phyloP scores from a whole-genome alignment of 352 stramenopile genomes.

The Globisporangium solare region DNA sequence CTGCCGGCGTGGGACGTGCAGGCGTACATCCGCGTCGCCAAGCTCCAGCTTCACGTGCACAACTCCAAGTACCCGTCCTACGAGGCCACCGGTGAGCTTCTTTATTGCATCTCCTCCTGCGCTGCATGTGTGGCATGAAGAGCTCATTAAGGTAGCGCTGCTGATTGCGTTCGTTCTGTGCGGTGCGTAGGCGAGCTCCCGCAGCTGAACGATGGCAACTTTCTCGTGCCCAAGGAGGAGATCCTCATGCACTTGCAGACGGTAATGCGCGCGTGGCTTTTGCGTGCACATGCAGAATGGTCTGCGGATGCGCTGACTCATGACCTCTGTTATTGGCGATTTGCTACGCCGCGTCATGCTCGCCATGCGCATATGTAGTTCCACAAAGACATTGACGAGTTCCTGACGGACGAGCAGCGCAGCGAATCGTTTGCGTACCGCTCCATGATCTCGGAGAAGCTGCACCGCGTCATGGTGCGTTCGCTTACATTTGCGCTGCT shows the following conservation, averaged over 20 bases:
- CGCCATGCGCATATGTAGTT: conserved; percentile 35
- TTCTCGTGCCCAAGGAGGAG: conserved; percentile 75
- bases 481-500: background rate
- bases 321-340: background rate
- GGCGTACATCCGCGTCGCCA: conserved; percentile 76
- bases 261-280: conserved; percentile 18
- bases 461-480: conserved; percentile 66
- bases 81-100: conserved; percentile 62
- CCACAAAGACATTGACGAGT: conserved; percentile 74
- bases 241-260: conserved; percentile 87
- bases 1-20: conserved; percentile 80
- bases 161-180: conserved; percentile 3
- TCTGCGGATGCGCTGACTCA: background rate
- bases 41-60: conserved; percentile 74
- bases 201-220: conserved; percentile 85
- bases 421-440: conserved; percentile 83
- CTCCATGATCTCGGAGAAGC: conserved; percentile 77
- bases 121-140: background rate
- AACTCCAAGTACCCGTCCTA: conserved; percentile 83
- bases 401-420: conserved; percentile 61
- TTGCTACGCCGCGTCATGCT: background rate
- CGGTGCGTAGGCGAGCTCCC: conserved; percentile 54
- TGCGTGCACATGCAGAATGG: background rate
- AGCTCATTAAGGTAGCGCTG: background rate
- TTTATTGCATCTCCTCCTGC: background rate